Evolutionary conservation across 2,329 filamentous ascomycete species (phyloP), one percentile per base, ranked within the genome.

Genomic region (Penicillium sp.): DNA sequence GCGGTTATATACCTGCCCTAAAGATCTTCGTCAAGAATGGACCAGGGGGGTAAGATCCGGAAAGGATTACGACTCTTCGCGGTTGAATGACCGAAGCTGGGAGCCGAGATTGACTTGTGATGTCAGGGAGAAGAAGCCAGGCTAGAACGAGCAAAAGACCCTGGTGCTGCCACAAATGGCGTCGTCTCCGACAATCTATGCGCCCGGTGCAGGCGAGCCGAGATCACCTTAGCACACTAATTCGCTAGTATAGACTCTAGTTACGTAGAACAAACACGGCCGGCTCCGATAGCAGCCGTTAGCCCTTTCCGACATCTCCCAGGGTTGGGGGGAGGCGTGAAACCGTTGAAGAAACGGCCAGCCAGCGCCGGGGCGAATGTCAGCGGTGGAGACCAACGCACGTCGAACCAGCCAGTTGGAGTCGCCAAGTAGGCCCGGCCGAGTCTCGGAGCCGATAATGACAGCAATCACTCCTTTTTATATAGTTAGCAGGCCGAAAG

Each of bases 361-460:
- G 32, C 32, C 32, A 34, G 32, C 15, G 17, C 32, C 17, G 15
- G 42, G 33, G 13, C 30, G 9, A 49, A 27, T 13, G 34, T 36
- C 29, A 48, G 30, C 26, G 21, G 30, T 46, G 20, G 45, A 52
- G 24, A 15, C 27, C 15, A 20, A 17, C n/a, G 20, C 13, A 32
- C 7, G 41, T 36, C 37, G 10, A 34, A 34, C 26, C 32, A 41
- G 20, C 21, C 18, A 29, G 20, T 15, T 30, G 34, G 36, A 47
- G 10, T 24, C 18, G 20, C 15, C 15, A 32, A 41, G 36, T 18
- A 13, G n/a, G 4, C 12, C 44, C 60, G 60, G 60, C 59, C 60
- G 59, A 62, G 55, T 46, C 49, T 61, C 60, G 60, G 60, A 52
- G 26, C 60, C 60, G 60, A 55, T 20, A 3, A 12, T 17, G 18